Base-by-base conservation (phyloP, 208 protist genomes). In the Crithidia sp. region DNA sequence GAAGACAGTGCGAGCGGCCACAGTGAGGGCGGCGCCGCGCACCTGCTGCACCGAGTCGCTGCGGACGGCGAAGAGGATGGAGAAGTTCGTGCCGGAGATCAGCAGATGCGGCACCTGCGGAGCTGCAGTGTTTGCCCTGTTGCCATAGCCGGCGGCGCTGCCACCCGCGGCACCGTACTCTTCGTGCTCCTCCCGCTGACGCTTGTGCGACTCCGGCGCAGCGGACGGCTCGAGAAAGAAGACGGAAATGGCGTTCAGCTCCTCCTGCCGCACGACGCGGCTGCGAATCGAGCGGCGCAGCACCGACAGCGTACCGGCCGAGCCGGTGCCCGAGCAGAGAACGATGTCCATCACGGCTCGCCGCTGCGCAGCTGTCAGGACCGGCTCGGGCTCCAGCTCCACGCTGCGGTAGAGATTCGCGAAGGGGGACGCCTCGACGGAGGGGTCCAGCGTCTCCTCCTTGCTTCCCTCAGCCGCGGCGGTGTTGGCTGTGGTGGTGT, bases 41-140 rank as follows among this genome's bases (percentile, higher is more conserved):
- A 94, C 84, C 58, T 95, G 92, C 68, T 95, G 87, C 39, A 96
- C 69, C 10, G 81, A 85, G 58, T 91, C 83, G 9, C 83, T 86
- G 43, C 84, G 78, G 5, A 96, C 84, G 7, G 81, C 64, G 61
- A 95, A 93, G 10, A 91, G 74, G 56, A 96, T 85, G 2, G 92
- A 93, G 72, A 95, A 95, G 52, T 78, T 77, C 12, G 67, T 60
- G 28, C 90, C 92, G 43, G 83, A 89, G 47, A 96, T 86, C 47
- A 96, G 50, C 6, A 96, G 73, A 19, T 87, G 82, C n/a, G 85
- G 61, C n/a, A 56, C 53, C 54, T 44, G 67, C 47, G 61, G 39
- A 2, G 41, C 50, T 9, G 41, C 49, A 9, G 8, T 45, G 49
- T 37, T 44, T 17, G 37, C 13, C 4, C 6, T 57, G 49, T 10